Base-by-base conservation (phyloP, 106 monocot genomes). In the Triglochin maritima region DNA sequence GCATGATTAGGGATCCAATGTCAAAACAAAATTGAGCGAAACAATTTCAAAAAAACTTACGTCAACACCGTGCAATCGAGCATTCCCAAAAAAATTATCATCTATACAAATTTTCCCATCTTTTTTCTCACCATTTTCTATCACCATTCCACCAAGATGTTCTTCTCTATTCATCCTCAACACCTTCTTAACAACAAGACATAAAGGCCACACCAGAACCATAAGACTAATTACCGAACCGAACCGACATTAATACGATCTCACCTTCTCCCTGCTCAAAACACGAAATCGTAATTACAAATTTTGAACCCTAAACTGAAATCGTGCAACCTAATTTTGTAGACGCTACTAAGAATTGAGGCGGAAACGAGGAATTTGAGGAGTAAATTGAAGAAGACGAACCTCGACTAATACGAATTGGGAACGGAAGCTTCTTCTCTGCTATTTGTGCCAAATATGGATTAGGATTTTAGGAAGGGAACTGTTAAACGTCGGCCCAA, bases 1-100 rank as follows among this genome's bases (percentile, higher is more conserved):
- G n/a, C 60, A 5, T 45, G 56, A 2, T 48, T 41, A 41, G 47
- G 43, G 17, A 42, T 49, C 3, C 3, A 71, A 9, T 59, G 17
- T 57, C 2, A n/a, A 46, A 62, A 43, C 43, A 61, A 45, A 15
- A 52, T 62, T 46, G 4, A 42, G n/a, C 6, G 10, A 57, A 56
- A 9, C 47, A 72, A 13, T 47, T 9, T 13, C 51, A 44, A 16
- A 53, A 41, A 52, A 44, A 70, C 87, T 63, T 7, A 88, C 88
- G 70, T 88, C 84, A 7, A 88, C 77, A 45, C 56, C 75, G 43
- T 66, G 50, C 14, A 60, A 81, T 57, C 57, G 57, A 14, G 67
- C 51, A 64, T 64, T 47, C 5, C 64, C 15, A 3, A 44, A 61
- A 3, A 44, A 16, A 43, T 6, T 47, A n/a, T 4, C 29, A 14